These are phyloP conservation scores for Cymbidium sinense DNA, from an alignment of 106 monocot species.

Conservation along the genomic window DNA sequence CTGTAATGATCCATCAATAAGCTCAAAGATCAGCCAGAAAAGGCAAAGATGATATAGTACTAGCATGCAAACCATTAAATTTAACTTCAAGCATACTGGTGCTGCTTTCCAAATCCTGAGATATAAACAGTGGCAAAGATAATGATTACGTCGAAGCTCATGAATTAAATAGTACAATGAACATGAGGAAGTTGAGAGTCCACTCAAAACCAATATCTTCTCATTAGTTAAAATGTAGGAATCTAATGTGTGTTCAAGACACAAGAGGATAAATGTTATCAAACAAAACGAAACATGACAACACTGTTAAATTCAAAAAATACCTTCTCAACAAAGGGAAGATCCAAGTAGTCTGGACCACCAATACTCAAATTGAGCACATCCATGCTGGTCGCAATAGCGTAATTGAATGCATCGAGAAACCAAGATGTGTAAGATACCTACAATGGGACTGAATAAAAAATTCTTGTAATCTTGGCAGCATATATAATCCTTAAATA, in stretches of 20 bases:
- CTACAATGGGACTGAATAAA: conserved; percentile 88
- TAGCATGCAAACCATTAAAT: neutral
- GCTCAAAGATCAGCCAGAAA: too few relatives aligned
- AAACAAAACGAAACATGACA: neutral
- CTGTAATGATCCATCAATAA: too few relatives aligned
- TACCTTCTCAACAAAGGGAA: conserved; percentile 99
- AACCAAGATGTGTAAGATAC: conserved; percentile 99
- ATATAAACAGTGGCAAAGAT: neutral
- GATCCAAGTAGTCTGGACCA: conserved; percentile 95
- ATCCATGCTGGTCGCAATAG: conserved; percentile 96
- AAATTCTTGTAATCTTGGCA: conserved; percentile 59
- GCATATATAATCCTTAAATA: conserved; percentile 2
- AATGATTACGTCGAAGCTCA: neutral
- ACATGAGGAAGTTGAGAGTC: neutral
- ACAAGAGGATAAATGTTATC: neutral
- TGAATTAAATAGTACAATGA: neutral
- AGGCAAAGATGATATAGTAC: too few relatives aligned
- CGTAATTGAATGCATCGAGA: conserved; percentile 99
- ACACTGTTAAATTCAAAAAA: neutral
- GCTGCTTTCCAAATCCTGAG: neutral
- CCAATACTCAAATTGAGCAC: conserved; percentile 99
- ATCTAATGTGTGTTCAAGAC: neutral
- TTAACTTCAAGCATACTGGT: neutral
- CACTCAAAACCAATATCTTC: neutral
- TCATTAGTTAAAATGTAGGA: neutral